phyloP scores from a whole-genome alignment of 2,329 filamentous ascomycete species.

The Sordariomycetes sp. region DNA sequence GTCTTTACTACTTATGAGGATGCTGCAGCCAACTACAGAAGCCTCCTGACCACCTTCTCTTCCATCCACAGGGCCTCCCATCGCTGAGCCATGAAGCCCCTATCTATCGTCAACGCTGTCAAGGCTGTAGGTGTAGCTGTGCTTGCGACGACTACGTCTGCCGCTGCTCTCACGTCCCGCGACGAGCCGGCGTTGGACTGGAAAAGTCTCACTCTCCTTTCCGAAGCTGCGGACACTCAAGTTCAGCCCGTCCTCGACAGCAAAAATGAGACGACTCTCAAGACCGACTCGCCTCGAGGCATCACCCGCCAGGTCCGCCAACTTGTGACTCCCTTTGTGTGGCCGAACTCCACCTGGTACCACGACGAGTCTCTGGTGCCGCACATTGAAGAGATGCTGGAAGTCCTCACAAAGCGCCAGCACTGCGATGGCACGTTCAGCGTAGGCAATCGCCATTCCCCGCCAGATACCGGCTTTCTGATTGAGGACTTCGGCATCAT shows the following conservation, averaged over 20 bases:
- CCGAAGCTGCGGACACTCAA: slow-evolving; percentile 8
- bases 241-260: slow-evolving; percentile 7
- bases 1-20: no score
- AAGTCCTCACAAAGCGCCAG: slow-evolving; percentile 6
- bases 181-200: not conserved
- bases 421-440: slow-evolving; percentile 9
- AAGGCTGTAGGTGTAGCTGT: not conserved
- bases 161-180: not conserved
- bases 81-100: no score
- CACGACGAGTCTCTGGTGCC: slow-evolving; percentile 8
- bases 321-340: slow-evolving; percentile 10
- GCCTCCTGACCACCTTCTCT: no score
- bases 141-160: not conserved
- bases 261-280: slow-evolving; percentile 5
- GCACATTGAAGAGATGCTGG: slow-evolving; percentile 11
- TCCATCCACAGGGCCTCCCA: no score
- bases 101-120: not conserved
- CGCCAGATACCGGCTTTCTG: slow-evolving; percentile 11
- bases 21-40: no score
- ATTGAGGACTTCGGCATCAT: slow-evolving; percentile 12
- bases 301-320: slow-evolving; percentile 7
- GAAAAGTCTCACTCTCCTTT: slow-evolving; percentile 4
- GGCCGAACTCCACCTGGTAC: slow-evolving; percentile 9
- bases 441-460: slow-evolving; percentile 11
- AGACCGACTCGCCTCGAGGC: slow-evolving; percentile 7